Evolutionary conservation across 352 stramenopile genomes (phyloP), one percentile per base, ranked within the genome.

Genomic region (Globisporangium nagaii): DNA sequence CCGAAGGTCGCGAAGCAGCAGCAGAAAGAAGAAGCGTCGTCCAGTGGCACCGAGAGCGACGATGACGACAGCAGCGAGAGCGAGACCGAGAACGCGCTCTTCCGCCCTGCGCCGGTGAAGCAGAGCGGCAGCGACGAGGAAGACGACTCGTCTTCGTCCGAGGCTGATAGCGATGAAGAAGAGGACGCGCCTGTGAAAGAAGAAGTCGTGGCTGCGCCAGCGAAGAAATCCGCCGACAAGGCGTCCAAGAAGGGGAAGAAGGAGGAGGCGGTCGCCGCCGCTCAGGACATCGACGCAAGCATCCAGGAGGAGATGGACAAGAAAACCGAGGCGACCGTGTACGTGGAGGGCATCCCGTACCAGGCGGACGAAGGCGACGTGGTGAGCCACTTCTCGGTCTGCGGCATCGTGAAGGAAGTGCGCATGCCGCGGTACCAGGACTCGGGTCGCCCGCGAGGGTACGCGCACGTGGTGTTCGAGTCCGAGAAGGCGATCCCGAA

Each of bases 311-410:
- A 90, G 61, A 79, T 88, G 27, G 63, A 62, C 5, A 72, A 76
- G 48, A 94, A 94, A 64, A 92, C 80, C 20, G 75, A 86, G 41
- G 82, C 81, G 2, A 94, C 84, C 0, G 81, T 98, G 31, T 98
- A 98, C 68, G 84, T 98, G 35, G 93, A 98, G 71, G 95, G 96
- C 24, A 95, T 99, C 39, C 90, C 95, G 35, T 99, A 98, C 75
- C 81, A 87, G 45, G 82, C 79, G 5, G 88, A 77, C 41, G 90
- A 97, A 59, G 80, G 95, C 13, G 84, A 98, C 55, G 62, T 99
- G 10, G 82, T 90, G 32, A 85, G 66, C 6, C 96, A 98, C 65
- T 97, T 98, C 43, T 73, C 80, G 15, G 70, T 70, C 13, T 96
- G 84, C 53, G 75, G 84, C 10, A 83, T 90, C n/a, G 85, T 98